Evolutionary conservation across 768 basidiomycete genomes (phyloP), one percentile per base, ranked within the genome.

Genomic region (Cytidiella melzeri): DNA sequence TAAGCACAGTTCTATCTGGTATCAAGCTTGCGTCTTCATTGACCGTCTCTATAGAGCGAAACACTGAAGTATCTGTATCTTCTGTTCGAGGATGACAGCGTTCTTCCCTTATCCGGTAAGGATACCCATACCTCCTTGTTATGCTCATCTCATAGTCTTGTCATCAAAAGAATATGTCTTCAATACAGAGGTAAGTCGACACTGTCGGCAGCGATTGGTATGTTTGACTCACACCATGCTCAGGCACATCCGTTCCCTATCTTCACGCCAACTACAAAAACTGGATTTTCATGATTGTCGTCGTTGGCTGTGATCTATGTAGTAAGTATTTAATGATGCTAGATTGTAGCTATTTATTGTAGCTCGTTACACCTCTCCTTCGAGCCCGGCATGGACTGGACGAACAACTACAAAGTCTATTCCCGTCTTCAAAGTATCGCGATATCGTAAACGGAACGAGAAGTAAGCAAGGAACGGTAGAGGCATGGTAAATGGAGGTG

Each of bases 21-120:
- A 6, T 20, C 19, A 13, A 12, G 39, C 27, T 19, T 27, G 26
- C 25, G 37, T 27, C 26, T 18, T 18, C 34, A 40, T 23, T 41
- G 39, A 24, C 18, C 21, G 30, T 23, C n/a, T 39, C n/a, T 18
- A 28, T 61, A 91, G 90, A 86, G 87, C 57, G 90, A 92, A 66
- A 93, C 90, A 5, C 67, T 93, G 52, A 93, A 97, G 65, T 96
- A 96, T 67, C 73, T 98, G 19, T 96, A 85, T 64, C 66, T 95
- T 55, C 68, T 96, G 3, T 98, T 95, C 64, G 79, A 83, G 48
- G 88, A 91, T 58, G 73, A 75, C 5, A 71, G 64, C 24, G 75
- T 83, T n/a, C 67, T 95, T 37, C 83, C 93, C 1, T 62, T 95
- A 50, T 76, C 81, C 47, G 70, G 89, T 92, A 57, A 63, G 87